Percentiles rank a stretch among this genome's conserved stretches.
Evolutionary conservation across 192 early-diverging fungal genomes (phyloP).

Genomic region (Funneliformis geosporum): DNA sequence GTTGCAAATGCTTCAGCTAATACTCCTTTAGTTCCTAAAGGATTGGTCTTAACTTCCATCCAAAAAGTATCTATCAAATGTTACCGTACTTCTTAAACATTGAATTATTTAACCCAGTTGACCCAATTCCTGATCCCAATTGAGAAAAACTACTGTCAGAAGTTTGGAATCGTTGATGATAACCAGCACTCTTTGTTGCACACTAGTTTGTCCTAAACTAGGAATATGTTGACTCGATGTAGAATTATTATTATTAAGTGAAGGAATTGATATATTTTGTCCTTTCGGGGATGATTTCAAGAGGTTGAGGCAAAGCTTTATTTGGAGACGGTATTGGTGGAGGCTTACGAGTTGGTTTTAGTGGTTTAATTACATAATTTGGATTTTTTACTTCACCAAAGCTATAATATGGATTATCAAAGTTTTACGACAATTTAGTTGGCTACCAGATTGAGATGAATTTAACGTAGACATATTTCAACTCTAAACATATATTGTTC

Average conservation of each 20-base stretch:
- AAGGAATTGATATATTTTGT: conserved; percentile 6
- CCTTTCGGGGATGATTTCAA: neutral
- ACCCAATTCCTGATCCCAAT: conserved; percentile 59
- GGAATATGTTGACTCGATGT: conserved; percentile 47
- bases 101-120: conserved; percentile 77
- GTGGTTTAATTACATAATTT: conserved; percentile 20
- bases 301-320: conserved; percentile 16
- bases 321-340: conserved; percentile 28
- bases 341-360: neutral
- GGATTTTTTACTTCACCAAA: conserved; percentile 45
- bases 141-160: conserved; percentile 41
- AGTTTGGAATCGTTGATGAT: conserved; percentile 36
- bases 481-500: conserved; percentile 15
- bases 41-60: conserved; percentile 65
- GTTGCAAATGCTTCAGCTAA: conserved; percentile 77
- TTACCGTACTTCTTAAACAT: conserved; percentile 69
- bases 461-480: neutral
- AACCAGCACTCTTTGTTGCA: conserved; percentile 36
- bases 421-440: conserved; percentile 46
- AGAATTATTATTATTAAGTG: conserved; percentile 34
- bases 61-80: conserved; percentile 72
- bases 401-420: conserved; percentile 58
- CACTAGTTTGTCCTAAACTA: conserved; percentile 38
- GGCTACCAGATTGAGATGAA: neutral
- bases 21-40: conserved; percentile 70